Base-by-base conservation (phyloP, 1,139 yeast species). In the Kodamaea arcana region DNA sequence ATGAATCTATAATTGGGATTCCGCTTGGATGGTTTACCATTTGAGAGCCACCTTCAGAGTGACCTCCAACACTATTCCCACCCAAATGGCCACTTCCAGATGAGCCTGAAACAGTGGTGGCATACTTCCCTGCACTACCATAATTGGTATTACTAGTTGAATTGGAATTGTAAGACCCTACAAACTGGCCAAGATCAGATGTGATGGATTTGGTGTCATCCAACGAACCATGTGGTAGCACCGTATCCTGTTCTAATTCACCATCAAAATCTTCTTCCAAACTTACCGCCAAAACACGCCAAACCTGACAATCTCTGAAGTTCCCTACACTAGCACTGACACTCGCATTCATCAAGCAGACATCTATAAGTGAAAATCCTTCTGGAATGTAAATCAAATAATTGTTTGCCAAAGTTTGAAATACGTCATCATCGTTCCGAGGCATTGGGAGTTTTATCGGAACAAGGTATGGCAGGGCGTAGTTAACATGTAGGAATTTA, bases 221-320 rank as follows among this genome's bases (percentile, higher is more conserved):
- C 23, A 45, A 40, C 3, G 42, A 49, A 8, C 14, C 10, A 8
- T 9, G n/a, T 10, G 36, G 21, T 4, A 24, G 16, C 22, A 14
- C 13, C 14, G 20, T 22, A 25, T 18, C 35, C 15, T 27, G 22
- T 16, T 20, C 18, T 3, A 21, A 10, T 15, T 17, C 15, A 8
- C 27, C 16, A 15, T 13, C 20, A 14, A 25, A 21, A n/a, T 75
- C 77, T 50, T 78, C 75, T 11, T 65, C 62, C 2, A 83, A 56
- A 11, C 81, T 68, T 13, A 72, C 75, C 2, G 76, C 75, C 3
- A 84, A 58, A n/a, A 81, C 68, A 38, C 71, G 61, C 94, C 94
- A 84, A 0, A 80, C 69, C 51, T 82, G 88, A 33, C 83, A 69
- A 33, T 81, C 83, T 37, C 86, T 59, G 39, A 63, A 66, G 36